phyloP scores from a whole-genome alignment of 2,329 filamentous ascomycete genomes.

The Aureobasidium musti region DNA sequence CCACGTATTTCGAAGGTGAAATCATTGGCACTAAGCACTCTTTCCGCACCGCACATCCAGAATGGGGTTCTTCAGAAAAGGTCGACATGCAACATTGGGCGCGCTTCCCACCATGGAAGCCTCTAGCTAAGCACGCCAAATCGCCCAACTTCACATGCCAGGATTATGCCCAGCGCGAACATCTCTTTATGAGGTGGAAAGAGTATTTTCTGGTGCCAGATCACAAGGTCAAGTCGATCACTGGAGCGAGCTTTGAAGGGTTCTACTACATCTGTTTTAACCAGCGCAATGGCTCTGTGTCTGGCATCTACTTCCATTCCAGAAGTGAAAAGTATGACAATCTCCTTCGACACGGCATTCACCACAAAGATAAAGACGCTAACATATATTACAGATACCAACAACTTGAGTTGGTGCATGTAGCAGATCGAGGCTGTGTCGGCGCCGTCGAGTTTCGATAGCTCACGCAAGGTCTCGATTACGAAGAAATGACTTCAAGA shows the following conservation, averaged over 20 bases:
- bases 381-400: conserved; percentile 66
- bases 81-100: conserved; percentile 92
- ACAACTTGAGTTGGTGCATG: conserved; percentile 86
- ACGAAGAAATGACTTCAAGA: conserved; percentile 21
- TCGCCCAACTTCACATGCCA: conserved; percentile 58
- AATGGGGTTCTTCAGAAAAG: conserved; percentile 90
- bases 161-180: conserved; percentile 75
- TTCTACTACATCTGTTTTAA: conserved; percentile 99
- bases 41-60: conserved; percentile 86
- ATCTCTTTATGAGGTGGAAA: conserved; percentile 99
- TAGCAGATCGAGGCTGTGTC: conserved; percentile 80
- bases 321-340: conserved; percentile 88
- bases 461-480: background rate
- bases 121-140: conserved; percentile 66
- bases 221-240: conserved; percentile 86
- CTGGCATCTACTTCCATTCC: conserved; percentile 95
- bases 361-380: background rate
- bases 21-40: conserved; percentile 94
- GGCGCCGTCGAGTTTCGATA: conserved; percentile 84
- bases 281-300: conserved; percentile 80
- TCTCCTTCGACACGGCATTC: conserved; percentile 33
- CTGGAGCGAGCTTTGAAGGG: conserved; percentile 93
- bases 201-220: conserved; percentile 97
- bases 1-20: conserved; percentile 97
- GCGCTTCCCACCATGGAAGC: conserved; percentile 83